phyloP scores from a whole-genome alignment of 2,329 filamentous ascomycete species.

The Tolypocladium ovalisporum region DNA sequence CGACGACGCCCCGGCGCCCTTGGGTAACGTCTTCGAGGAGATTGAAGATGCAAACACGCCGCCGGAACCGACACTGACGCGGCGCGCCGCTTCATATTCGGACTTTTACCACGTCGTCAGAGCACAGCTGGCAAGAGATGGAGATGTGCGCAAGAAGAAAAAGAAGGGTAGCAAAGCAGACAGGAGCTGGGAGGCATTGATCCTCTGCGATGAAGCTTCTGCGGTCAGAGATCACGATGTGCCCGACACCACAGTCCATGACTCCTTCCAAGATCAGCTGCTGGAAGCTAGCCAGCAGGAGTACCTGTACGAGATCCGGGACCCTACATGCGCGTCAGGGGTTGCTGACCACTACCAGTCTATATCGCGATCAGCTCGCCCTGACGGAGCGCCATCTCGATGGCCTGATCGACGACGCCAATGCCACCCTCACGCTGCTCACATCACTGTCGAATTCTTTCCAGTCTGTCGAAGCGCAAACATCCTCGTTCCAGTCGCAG shows the following conservation, averaged over 20 bases:
- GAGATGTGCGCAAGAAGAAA: slow-evolving; percentile 25
- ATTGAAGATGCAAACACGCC: slow-evolving; percentile 44
- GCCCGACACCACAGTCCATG: slow-evolving; percentile 8
- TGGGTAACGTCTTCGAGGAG: slow-evolving; percentile 49
- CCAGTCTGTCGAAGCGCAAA: slow-evolving; percentile 77
- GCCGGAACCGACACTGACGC: slow-evolving; percentile 52
- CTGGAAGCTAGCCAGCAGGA: slow-evolving; percentile 75
- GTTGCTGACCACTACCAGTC: slow-evolving; percentile 31
- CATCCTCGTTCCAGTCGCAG: slow-evolving; percentile 82
- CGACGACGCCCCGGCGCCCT: slow-evolving; percentile 39
- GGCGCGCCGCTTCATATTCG: slow-evolving; percentile 64
- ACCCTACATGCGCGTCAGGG: background rate
- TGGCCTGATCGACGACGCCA: slow-evolving; percentile 65
- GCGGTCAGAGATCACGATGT: slow-evolving; percentile 13
- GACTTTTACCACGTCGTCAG: slow-evolving; percentile 60
- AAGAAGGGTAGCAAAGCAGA: slow-evolving; percentile 23
- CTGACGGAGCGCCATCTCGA: slow-evolving; percentile 76
- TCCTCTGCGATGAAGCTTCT: slow-evolving; percentile 15
- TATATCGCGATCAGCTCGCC: slow-evolving; percentile 72
- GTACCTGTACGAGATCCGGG: slow-evolving; percentile 53
- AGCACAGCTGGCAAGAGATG: slow-evolving; percentile 43
- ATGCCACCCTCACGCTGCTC: slow-evolving; percentile 63
- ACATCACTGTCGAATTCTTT: slow-evolving; percentile 78
- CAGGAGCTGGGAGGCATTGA: slow-evolving; percentile 40
- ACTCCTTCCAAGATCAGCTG: slow-evolving; percentile 50